Evolutionary conservation across 1,284 basidiomycete genomes (phyloP).

Genomic region (Malassezia caprae): DNA sequence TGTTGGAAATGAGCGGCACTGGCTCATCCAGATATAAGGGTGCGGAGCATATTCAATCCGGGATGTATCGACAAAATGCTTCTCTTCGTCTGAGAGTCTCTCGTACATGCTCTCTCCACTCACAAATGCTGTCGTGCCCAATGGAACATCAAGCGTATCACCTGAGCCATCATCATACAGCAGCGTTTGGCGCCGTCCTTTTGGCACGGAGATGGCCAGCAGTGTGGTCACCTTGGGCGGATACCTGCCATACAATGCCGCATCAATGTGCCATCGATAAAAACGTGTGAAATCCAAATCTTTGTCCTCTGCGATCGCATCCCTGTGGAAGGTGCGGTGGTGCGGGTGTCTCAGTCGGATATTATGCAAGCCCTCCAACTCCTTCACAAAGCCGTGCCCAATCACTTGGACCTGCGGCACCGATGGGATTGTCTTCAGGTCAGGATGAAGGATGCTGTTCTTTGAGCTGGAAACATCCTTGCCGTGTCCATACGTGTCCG

Average conservation of each 20-base stretch:
- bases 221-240: slow-evolving; percentile 74
- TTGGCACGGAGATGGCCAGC: slow-evolving; percentile 66
- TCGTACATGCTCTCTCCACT: slow-evolving; percentile 72
- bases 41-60: slow-evolving; percentile 47
- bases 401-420: slow-evolving; percentile 48
- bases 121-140: slow-evolving; percentile 68
- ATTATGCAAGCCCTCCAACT: slow-evolving; percentile 19
- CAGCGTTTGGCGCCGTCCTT: slow-evolving; percentile 60
- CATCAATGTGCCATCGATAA: slow-evolving; percentile 74
- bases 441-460: slow-evolving; percentile 42
- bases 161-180: slow-evolving; percentile 81
- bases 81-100: slow-evolving; percentile 61
- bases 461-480: slow-evolving; percentile 3
- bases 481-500: slow-evolving; percentile 9
- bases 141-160: slow-evolving; percentile 68
- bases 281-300: slow-evolving; percentile 66
- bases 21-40: slow-evolving; percentile 71
- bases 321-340: slow-evolving; percentile 77
- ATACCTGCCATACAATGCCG: slow-evolving; percentile 72
- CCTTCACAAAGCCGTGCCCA: slow-evolving; percentile 35
- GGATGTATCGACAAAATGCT: slow-evolving; percentile 64
- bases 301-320: slow-evolving; percentile 67
- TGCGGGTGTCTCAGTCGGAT: slow-evolving; percentile 60
- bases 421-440: slow-evolving; percentile 46
- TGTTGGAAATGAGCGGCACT: slow-evolving; percentile 61